Base-by-base conservation (phyloP, 495 filamentous ascomycete genomes). In the Darksidea phi region DNA sequence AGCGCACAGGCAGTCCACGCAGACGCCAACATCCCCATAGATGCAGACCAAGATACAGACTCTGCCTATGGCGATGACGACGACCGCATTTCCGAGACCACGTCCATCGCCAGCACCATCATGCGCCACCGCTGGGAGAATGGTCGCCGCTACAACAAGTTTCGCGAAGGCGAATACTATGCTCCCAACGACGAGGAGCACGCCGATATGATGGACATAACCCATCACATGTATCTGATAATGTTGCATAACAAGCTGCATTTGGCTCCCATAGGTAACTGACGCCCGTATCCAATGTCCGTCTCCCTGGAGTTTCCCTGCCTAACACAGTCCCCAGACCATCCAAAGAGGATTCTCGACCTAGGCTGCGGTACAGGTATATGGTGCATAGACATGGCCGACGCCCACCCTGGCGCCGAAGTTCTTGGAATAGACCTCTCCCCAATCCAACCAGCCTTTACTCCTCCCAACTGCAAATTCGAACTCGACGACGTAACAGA, bases 401-500 rank as follows among this genome's bases (percentile, higher is more conserved):
- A 62, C 34, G 24, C 55, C 17, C 24, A 54, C 48, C 62, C 57
- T 17, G 45, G 12, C 7, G 54, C 49, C 15, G 47, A 71, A 46
- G 65, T 71, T 17, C 62, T 60, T 38, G 70, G 70, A 0, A 56
- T 59, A 10, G 73, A 74, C 49, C 63, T 75, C n/a, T 67, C 59
- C 15, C 70, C 70, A 6, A 72, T 70, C 41, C 72, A 75, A 48
- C 72, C 72, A 23, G 23, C 26, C 64, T 74, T 71, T 67, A 68
- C 74, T 6, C 75, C 80, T 0, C 74, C 76, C 4, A 86, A 84
- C 61, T 66, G 78, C 17, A 72, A 70, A 38, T 85, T 85, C 65
- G 77, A 81, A 48, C 71, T 84, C 25, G 83, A 85, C 57, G 81
- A 85, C 61, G 73, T 73, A 32, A 73, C 76, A 41, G 75, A 74